These are phyloP conservation scores for Debaryomyces castellii DNA, from an alignment of 805 yeast species.

Conservation along the genomic window DNA sequence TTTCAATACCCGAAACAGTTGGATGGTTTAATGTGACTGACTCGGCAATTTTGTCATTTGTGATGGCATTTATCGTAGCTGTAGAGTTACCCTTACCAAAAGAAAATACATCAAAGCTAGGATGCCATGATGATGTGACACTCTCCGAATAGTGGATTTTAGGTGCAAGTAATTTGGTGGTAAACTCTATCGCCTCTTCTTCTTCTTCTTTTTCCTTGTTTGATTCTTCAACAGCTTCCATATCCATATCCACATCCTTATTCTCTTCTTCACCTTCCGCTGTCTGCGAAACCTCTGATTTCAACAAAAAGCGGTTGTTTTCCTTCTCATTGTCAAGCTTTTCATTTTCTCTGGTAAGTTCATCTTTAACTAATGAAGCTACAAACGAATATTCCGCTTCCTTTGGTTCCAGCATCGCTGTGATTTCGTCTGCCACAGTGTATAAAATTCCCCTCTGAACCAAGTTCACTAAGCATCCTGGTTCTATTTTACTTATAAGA, in stretches of 20 bases:
- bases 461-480: constrained; percentile 77
- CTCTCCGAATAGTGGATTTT: constrained; percentile 41
- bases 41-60: constrained; percentile 25
- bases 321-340: neutral
- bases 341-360: constrained; percentile 16
- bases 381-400: constrained; percentile 45
- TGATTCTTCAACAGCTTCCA: constrained; percentile 4
- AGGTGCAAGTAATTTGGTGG: constrained; percentile 40
- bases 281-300: constrained; percentile 7
- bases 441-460: constrained; percentile 86
- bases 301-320: constrained; percentile 8
- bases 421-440: constrained; percentile 45
- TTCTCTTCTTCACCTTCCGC: neutral
- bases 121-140: constrained; percentile 57
- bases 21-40: constrained; percentile 33
- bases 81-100: constrained; percentile 52
- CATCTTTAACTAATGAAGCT: constrained; percentile 51
- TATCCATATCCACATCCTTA: constrained; percentile 7
- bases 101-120: constrained; percentile 48
- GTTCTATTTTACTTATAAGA: constrained; percentile 52
- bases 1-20: constrained; percentile 12
- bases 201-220: neutral
- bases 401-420: constrained; percentile 4
- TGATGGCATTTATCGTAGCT: constrained; percentile 44
- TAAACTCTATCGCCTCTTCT: constrained; percentile 8